Percentiles rank a stretch among this genome's conserved stretches.
phyloP scores from a whole-genome alignment of 495 filamentous ascomycete species.

The Recurvomyces mirabilis region DNA sequence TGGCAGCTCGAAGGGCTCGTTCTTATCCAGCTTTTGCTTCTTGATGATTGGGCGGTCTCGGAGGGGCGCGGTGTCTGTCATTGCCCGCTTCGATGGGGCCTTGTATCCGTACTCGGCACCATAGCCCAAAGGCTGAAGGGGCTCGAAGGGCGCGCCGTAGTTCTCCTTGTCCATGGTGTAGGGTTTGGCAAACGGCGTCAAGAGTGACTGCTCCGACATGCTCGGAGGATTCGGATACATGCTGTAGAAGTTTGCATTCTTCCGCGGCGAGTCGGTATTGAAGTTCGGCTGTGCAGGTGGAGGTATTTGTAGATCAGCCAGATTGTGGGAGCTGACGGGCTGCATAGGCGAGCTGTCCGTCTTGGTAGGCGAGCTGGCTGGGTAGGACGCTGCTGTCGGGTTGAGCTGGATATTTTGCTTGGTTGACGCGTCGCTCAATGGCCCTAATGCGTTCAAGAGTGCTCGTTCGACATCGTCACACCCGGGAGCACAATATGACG shows the following conservation, averaged over 20 bases:
- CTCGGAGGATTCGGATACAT: constrained; percentile 18
- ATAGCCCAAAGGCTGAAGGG: constrained; percentile 4
- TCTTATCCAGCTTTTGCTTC: constrained; percentile 34
- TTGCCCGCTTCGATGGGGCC: constrained; percentile 49
- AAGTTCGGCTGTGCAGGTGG: constrained; percentile 54
- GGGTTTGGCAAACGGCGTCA: constrained; percentile 45
- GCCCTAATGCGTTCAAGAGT: constrained; percentile 37
- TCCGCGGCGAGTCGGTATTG: constrained; percentile 74
- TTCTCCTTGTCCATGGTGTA: constrained; percentile 55
- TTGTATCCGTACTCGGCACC: constrained; percentile 43
- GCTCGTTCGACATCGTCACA: constrained; percentile 39
- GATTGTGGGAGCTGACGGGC: constrained; percentile 29
- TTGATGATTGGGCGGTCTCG: constrained; percentile 57
- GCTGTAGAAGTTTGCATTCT: constrained; percentile 41
- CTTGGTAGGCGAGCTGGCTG: constrained; percentile 22
- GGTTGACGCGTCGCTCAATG: constrained; percentile 37
- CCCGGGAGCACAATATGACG: constrained; percentile 31
- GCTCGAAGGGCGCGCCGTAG: constrained; percentile 26
- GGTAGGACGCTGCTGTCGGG: constrained; percentile 14
- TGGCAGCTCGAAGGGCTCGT: constrained; percentile 43
- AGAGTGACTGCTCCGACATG: constrained; percentile 45
- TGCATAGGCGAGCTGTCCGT: constrained; percentile 31
- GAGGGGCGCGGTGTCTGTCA: constrained; percentile 64
- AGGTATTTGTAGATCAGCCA: constrained; percentile 57
- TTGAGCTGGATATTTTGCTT: constrained; percentile 35